Conservation (phyloP, 306 rosid species). For the Cicer yamashitae region DNA sequence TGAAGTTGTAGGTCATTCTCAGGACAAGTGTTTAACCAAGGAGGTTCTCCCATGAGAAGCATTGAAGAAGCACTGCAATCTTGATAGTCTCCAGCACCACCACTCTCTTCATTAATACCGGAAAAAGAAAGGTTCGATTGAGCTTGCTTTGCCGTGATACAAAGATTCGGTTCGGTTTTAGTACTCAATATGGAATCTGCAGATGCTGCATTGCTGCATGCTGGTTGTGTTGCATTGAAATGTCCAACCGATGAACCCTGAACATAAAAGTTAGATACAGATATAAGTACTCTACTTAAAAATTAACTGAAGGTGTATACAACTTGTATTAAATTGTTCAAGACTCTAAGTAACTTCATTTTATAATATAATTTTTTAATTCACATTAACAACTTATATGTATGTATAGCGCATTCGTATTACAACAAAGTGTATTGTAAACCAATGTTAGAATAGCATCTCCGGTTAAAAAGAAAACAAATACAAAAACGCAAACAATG, state of each 20-base stretch:
- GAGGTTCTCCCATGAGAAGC: constrained; percentile 94
- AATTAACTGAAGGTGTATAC: not conserved
- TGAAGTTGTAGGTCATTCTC: constrained; percentile 72
- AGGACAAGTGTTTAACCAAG: constrained; percentile 74
- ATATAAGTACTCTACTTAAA: constrained; percentile 12
- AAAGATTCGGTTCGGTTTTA: constrained; percentile 78
- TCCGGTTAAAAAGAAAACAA: too few relatives aligned
- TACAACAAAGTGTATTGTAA: too few relatives aligned
- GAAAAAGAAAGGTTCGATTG: constrained; percentile 83
- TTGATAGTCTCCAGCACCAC: constrained; percentile 76
- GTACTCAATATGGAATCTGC: constrained; percentile 79
- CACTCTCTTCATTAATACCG: constrained; percentile 70
- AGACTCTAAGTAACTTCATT: too few relatives aligned
- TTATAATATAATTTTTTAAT: too few relatives aligned
- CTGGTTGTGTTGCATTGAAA: constrained; percentile 66
- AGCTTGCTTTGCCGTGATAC: constrained; percentile 62
- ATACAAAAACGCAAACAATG: not conserved
- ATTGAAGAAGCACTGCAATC: constrained; percentile 92
- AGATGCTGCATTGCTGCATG: constrained; percentile 82
- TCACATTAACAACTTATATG: too few relatives aligned
- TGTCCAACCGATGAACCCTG: constrained; percentile 69
- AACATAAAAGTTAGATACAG: constrained; percentile 32
- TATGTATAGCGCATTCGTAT: too few relatives aligned
- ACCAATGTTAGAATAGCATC: too few relatives aligned
- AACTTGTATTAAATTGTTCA: not conserved